These are phyloP conservation scores for Gamsiella multidivaricata DNA, from an alignment of 192 early-diverging fungal genomes.

Conservation along the genomic window DNA sequence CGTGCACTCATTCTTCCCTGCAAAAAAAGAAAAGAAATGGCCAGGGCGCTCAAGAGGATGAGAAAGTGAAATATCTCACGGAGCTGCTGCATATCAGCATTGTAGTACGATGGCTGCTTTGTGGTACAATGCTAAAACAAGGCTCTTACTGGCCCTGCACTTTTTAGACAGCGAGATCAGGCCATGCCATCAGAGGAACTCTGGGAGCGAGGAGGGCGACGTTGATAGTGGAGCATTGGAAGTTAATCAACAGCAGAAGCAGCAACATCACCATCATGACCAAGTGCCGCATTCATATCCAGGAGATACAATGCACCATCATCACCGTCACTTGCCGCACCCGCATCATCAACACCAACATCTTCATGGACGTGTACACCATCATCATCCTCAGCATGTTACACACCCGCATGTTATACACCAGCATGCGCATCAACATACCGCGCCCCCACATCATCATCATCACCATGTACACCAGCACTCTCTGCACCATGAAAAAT, in stretches of 20 bases:
- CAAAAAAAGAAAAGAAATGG: no score
- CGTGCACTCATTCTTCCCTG: no score
- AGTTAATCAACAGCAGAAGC: neutral
- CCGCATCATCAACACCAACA: slow-evolving; percentile 11
- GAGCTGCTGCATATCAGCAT: no score
- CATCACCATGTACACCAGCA: slow-evolving; percentile 45
- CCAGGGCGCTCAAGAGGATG: no score
- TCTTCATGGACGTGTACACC: slow-evolving; percentile 6
- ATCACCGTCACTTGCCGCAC: slow-evolving; percentile 25
- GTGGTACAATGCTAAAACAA: neutral
- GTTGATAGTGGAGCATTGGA: neutral
- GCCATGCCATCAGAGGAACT: slow-evolving; percentile 1
- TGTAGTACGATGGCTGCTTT: no score
- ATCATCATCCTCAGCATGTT: slow-evolving; percentile 1
- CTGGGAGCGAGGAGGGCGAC: neutral
- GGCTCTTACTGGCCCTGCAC: neutral
- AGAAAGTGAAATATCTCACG: no score
- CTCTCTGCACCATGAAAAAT: slow-evolving; percentile 20
- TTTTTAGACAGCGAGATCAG: neutral
- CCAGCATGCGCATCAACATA: slow-evolving; percentile 20
- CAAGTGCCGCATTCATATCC: neutral
- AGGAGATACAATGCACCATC: neutral
- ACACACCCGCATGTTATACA: slow-evolving; percentile 3
- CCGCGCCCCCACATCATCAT: slow-evolving; percentile 12
- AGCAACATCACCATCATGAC: slow-evolving; percentile 9